phyloP scores from a whole-genome alignment of 2,329 filamentous ascomycete species.

The Madurella mycetomatis region DNA sequence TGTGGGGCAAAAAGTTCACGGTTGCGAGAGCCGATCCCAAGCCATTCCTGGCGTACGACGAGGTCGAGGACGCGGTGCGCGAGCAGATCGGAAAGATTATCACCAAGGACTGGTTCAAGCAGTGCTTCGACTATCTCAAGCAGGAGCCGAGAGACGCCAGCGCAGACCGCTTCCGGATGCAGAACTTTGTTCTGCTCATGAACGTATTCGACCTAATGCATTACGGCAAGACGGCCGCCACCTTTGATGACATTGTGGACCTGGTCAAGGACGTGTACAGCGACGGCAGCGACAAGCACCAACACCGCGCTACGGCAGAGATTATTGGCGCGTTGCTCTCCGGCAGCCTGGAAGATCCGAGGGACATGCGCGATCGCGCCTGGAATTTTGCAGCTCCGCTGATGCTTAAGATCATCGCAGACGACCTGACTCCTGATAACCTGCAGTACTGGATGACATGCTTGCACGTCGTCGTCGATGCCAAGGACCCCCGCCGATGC shows the following conservation, averaged over 20 bases:
- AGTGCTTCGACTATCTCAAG: conserved; percentile 89
- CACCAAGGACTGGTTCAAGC: conserved; percentile 78
- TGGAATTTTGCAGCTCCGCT: conserved; percentile 92
- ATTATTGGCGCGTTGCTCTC: conserved; percentile 83
- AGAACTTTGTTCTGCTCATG: conserved; percentile 79
- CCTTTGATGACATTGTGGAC: conserved; percentile 82
- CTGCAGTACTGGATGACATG: conserved; percentile 93
- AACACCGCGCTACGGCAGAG: conserved; percentile 91
- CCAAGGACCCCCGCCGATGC: conserved; percentile 81
- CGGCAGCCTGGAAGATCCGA: conserved; percentile 72
- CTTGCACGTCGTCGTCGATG: conserved; percentile 80
- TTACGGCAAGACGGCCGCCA: conserved; percentile 69
- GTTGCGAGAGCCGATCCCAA: conserved; percentile 69
- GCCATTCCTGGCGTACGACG: conserved; percentile 70
- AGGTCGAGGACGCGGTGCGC: conserved; percentile 68
- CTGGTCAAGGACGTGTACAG: conserved; percentile 74
- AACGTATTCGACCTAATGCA: conserved; percentile 89
- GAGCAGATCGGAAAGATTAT: conserved; percentile 76
- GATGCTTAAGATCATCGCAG: conserved; percentile 78
- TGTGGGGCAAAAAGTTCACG: conserved; percentile 85
- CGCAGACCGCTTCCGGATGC: conserved; percentile 84
- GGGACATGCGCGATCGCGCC: conserved; percentile 67
- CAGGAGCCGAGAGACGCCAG: conserved; percentile 84
- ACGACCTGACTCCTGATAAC: conserved; percentile 91
- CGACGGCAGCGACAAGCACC: conserved; percentile 94